Evolutionary conservation across 768 basidiomycete species (phyloP).

Genomic region (Pholiota microspora): DNA sequence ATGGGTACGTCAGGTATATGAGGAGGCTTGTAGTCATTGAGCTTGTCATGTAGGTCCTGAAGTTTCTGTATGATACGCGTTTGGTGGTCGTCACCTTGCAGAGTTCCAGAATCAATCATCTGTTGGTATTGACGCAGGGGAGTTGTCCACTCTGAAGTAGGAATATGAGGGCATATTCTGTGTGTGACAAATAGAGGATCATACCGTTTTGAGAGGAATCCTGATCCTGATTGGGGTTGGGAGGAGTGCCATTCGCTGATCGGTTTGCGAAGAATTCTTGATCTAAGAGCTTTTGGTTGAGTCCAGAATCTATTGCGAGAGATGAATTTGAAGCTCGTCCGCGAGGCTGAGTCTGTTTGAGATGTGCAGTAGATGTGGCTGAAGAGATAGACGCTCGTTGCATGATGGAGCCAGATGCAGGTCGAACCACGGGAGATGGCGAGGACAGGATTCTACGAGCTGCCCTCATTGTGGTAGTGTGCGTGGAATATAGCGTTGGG

Average conservation of each 20-base stretch:
- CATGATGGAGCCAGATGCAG: constrained; percentile 12
- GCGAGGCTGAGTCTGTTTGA: constrained; percentile 14
- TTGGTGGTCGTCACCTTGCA: constrained; percentile 83
- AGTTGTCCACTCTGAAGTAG: constrained; percentile 30
- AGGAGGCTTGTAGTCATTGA: constrained; percentile 72
- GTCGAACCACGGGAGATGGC: constrained; percentile 13
- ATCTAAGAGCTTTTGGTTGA: constrained; percentile 23
- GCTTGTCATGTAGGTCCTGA: constrained; percentile 72
- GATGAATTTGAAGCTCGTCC: constrained; percentile 34
- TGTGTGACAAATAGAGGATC: constrained; percentile 6
- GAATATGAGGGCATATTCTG: constrained; percentile 2
- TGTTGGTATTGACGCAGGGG: constrained; percentile 45
- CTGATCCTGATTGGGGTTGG: constrained; percentile 16
- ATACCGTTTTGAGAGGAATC: constrained; percentile 19
- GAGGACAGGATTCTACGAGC: constrained; percentile 26
- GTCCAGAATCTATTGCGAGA: constrained; percentile 28
- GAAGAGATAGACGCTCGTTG: constrained; percentile 19
- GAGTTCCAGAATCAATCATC: constrained; percentile 41
- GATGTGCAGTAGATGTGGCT: constrained; percentile 13
- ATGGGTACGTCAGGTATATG: constrained; percentile 43
- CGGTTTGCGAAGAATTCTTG: constrained; percentile 19
- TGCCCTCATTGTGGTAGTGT: constrained; percentile 26
- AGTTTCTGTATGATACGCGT: constrained; percentile 79
- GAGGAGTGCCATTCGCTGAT: constrained; percentile 11
- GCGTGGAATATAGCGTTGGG: background rate